phyloP scores from a whole-genome alignment of 1,139 yeast genomes.

The Candida sp. region DNA sequence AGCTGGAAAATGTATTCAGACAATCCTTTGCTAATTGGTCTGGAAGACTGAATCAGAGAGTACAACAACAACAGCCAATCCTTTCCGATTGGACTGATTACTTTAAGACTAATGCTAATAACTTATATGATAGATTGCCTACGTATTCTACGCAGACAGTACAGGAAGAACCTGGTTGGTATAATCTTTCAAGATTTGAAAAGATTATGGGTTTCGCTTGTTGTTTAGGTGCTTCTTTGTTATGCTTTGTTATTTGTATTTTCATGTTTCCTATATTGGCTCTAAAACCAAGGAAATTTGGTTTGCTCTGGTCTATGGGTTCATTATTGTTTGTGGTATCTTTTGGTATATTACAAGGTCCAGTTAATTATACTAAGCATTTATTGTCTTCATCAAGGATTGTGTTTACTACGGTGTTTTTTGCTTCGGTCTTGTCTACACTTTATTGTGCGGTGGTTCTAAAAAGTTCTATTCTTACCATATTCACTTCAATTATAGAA shows the following conservation, averaged over 20 bases:
- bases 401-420: conserved; percentile 77
- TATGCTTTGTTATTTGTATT: conserved; percentile 80
- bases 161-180: conserved; percentile 51
- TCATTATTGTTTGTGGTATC: conserved; percentile 82
- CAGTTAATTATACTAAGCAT: conserved; percentile 72
- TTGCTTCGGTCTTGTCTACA: conserved; percentile 69
- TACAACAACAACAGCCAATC: conserved; percentile 19
- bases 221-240: conserved; percentile 70
- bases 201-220: conserved; percentile 74
- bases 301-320: conserved; percentile 88
- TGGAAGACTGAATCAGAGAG: conserved; percentile 12
- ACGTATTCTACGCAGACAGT: conserved; percentile 20
- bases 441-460: conserved; percentile 48
- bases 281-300: conserved; percentile 88
- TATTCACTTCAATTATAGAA: conserved; percentile 74
- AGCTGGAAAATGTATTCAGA: conserved; percentile 40
- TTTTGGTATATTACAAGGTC: conserved; percentile 92
- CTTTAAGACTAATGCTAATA: conserved; percentile 39
- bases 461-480: conserved; percentile 73
- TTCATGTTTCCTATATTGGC: conserved; percentile 88
- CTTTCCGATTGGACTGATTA: conserved; percentile 47
- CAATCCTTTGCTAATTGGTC: conserved; percentile 44
- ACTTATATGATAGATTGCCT: conserved; percentile 40
- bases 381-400: conserved; percentile 72
- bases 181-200: conserved; percentile 70